Evolutionary conservation across 2,329 filamentous ascomycete species (phyloP).

Genomic region (Corynespora cassiicola): DNA sequence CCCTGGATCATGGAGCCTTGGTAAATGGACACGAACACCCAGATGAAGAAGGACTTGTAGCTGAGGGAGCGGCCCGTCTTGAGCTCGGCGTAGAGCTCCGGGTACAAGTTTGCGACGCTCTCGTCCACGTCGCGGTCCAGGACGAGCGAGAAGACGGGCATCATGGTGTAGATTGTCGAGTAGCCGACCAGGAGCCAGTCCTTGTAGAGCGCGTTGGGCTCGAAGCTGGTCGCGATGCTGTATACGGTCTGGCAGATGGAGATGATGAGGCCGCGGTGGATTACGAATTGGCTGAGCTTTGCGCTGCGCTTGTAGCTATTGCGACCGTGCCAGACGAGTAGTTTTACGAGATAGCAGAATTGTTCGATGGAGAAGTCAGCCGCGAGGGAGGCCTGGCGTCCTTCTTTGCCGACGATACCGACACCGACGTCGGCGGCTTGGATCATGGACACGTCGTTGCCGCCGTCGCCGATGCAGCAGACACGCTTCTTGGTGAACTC

Average conservation of each 20-base stretch:
- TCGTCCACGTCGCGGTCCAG: conserved; percentile 96
- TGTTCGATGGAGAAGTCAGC: conserved; percentile 97
- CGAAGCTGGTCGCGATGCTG: conserved; percentile 89
- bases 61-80: conserved; percentile 85
- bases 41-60: conserved; percentile 95
- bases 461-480: conserved; percentile 96
- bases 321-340: conserved; percentile 97
- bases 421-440: conserved; percentile 98
- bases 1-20: conserved; percentile 96
- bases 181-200: conserved; percentile 98
- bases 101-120: conserved; percentile 90
- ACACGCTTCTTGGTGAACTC: conserved; percentile 92
- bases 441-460: conserved; percentile 99
- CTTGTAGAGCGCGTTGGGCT: conserved; percentile 90
- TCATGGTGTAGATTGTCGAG: conserved; percentile 93
- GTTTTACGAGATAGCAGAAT: conserved; percentile 92
- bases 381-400: conserved; percentile 89
- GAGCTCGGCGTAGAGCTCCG: conserved; percentile 97
- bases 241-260: conserved; percentile 97
- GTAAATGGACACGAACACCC: conserved; percentile 94
- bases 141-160: conserved; percentile 90
- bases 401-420: conserved; percentile 97
- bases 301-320: conserved; percentile 97
- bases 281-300: conserved; percentile 97
- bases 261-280: conserved; percentile 95